These are phyloP conservation scores for Alternaria rosae DNA, from an alignment of 2,329 filamentous ascomycete genomes.

Conservation along the genomic window DNA sequence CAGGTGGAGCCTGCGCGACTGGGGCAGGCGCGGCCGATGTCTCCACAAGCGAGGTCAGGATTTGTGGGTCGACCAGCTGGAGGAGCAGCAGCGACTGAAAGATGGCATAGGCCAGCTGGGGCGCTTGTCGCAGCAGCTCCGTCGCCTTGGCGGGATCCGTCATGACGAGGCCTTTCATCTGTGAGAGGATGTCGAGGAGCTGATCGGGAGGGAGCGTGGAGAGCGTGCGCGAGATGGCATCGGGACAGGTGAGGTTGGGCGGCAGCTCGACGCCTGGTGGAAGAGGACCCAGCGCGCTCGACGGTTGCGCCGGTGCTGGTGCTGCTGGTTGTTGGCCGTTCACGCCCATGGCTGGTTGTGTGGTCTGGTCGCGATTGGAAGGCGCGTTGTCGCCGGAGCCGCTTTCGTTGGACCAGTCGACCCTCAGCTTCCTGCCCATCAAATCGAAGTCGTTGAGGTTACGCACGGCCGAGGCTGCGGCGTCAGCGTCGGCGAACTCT, in stretches of 20 bases:
- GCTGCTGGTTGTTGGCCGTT: constrained; percentile 46
- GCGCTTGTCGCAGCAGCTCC: constrained; percentile 85
- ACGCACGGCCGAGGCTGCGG: constrained; percentile 90
- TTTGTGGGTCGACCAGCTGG: constrained; percentile 85
- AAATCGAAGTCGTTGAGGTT: constrained; percentile 96
- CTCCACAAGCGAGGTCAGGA: constrained; percentile 83
- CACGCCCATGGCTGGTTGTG: constrained; percentile 48
- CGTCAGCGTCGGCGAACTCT: constrained; percentile 91
- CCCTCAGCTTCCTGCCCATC: constrained; percentile 90
- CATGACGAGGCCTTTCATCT: constrained; percentile 91
- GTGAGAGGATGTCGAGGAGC: constrained; percentile 88
- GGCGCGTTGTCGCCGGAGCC: constrained; percentile 67
- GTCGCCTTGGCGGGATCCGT: constrained; percentile 83
- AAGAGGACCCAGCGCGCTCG: constrained; percentile 74
- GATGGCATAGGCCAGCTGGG: constrained; percentile 91
- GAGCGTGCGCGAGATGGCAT: constrained; percentile 91
- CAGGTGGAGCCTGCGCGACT: constrained; percentile 47
- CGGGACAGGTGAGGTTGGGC: constrained; percentile 81
- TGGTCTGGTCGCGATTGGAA: constrained; percentile 52
- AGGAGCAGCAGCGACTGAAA: constrained; percentile 94
- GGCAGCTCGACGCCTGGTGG: constrained; percentile 86
- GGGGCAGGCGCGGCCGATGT: constrained; percentile 43
- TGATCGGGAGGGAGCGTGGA: constrained; percentile 85
- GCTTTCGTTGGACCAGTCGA: constrained; percentile 95
- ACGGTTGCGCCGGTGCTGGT: constrained; percentile 48